Conservation (phyloP, 1,284 basidiomycete species). For the Naganishia albida region DNA sequence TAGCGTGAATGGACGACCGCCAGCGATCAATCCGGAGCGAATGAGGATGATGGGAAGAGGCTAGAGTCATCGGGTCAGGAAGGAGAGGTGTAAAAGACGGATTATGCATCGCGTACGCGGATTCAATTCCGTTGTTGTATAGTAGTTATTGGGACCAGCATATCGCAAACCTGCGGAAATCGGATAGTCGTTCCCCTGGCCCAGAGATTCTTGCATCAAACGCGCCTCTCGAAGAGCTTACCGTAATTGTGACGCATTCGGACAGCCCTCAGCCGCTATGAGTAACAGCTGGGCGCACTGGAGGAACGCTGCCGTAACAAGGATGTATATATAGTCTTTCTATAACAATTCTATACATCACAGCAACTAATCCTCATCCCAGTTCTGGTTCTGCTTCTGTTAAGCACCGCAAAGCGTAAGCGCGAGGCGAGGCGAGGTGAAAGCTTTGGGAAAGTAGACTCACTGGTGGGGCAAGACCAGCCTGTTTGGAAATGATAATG, state of each 20-base stretch:
- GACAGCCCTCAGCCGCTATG: no score
- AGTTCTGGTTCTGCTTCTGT: slow-evolving; percentile 53
- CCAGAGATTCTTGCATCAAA: no score
- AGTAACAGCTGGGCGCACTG: background rate
- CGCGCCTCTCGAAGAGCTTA: no score
- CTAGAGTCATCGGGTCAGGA: background rate
- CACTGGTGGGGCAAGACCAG: slow-evolving; percentile 60
- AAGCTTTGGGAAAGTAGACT: background rate
- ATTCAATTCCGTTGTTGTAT: no score
- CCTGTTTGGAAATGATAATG: slow-evolving; percentile 96
- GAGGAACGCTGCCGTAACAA: background rate
- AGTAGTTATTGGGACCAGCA: no score
- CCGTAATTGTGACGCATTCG: no score
- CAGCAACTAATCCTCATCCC: slow-evolving; percentile 54
- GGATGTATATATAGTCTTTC: background rate
- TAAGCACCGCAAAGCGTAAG: background rate
- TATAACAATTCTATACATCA: background rate
- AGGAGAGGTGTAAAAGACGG: no score
- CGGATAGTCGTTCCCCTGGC: no score
- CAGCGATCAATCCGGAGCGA: slow-evolving; percentile 33
- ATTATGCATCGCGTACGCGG: no score
- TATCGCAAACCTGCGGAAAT: no score
- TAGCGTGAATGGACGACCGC: slow-evolving; percentile 31
- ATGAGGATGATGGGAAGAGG: slow-evolving; percentile 34
- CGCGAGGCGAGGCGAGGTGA: background rate